Evolutionary conservation across 495 filamentous ascomycete species (phyloP).

Genomic region (Trichoderma parareesei): DNA sequence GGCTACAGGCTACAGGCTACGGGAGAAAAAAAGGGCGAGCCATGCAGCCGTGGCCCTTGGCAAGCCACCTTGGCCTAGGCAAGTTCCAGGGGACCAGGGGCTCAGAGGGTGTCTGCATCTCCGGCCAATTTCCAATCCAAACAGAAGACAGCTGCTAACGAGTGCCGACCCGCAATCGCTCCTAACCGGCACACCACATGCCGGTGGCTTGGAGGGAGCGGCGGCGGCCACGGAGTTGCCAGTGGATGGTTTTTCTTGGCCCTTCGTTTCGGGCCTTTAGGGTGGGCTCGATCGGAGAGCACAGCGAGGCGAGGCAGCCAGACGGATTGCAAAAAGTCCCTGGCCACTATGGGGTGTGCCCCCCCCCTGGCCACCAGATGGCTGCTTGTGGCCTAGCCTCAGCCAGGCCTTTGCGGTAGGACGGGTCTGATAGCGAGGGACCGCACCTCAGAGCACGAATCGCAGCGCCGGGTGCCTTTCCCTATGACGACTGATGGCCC

Average conservation of each 20-base stretch:
- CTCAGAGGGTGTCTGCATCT: background rate
- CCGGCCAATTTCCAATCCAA: conserved; percentile 7
- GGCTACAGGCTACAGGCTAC: background rate
- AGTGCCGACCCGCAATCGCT: background rate
- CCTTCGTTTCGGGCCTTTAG: conserved; percentile 3
- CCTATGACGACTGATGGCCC: background rate
- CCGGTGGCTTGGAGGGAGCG: conserved; percentile 4
- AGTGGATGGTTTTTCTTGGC: background rate
- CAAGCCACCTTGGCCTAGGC: background rate
- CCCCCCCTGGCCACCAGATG: background rate
- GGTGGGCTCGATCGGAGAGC: background rate
- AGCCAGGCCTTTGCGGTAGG: background rate
- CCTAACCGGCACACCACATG: background rate
- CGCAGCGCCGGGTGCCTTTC: background rate
- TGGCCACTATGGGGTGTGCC: background rate
- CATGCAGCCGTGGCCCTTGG: background rate
- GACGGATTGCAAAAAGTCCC: background rate
- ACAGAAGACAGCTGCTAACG: background rate
- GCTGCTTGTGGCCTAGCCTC: background rate
- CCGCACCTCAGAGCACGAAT: conserved; percentile 1
- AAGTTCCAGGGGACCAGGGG: too few species aligned
- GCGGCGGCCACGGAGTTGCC: background rate
- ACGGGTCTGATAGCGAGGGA: background rate
- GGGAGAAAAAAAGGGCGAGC: too few species aligned
- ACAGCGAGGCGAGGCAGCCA: background rate